Percentiles rank a stretch among this genome's conserved stretches.
Evolutionary conservation across 495 filamentous ascomycete genomes (phyloP).

Genomic region (Rusavskia elegans): DNA sequence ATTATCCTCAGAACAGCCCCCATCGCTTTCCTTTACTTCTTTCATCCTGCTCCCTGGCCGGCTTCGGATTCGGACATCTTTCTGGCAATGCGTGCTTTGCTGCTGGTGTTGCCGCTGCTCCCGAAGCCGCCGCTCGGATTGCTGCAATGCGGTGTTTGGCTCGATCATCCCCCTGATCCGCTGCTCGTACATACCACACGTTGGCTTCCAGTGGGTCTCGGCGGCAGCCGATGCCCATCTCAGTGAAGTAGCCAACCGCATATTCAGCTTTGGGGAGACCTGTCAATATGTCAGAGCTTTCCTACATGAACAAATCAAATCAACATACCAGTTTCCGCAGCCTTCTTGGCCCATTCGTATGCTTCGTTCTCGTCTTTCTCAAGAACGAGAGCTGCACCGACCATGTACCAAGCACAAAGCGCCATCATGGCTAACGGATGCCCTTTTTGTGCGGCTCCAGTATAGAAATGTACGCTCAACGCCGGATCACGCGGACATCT

Average conservation of each 20-base stretch:
- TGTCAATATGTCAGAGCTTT: constrained; percentile 18
- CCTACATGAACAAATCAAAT: background rate
- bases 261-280: constrained; percentile 89
- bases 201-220: constrained; percentile 90
- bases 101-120: constrained; percentile 31
- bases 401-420: constrained; percentile 95
- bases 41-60: background rate
- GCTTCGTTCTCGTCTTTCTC: constrained; percentile 93
- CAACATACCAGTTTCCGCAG: constrained; percentile 65
- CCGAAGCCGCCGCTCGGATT: constrained; percentile 73
- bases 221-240: constrained; percentile 93
- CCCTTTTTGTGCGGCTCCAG: constrained; percentile 67
- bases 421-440: constrained; percentile 96
- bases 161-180: constrained; percentile 79
- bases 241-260: constrained; percentile 90
- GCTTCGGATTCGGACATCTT: background rate
- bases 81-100: constrained; percentile 10
- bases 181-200: constrained; percentile 95
- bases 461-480: constrained; percentile 94
- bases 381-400: constrained; percentile 82
- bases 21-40: background rate
- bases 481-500: constrained; percentile 82
- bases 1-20: background rate
- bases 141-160: constrained; percentile 74
- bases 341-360: constrained; percentile 84